These are phyloP conservation scores for Chytridium lagenaria DNA, from an alignment of 371 early-diverging fungal species.

Conservation along the genomic window DNA sequence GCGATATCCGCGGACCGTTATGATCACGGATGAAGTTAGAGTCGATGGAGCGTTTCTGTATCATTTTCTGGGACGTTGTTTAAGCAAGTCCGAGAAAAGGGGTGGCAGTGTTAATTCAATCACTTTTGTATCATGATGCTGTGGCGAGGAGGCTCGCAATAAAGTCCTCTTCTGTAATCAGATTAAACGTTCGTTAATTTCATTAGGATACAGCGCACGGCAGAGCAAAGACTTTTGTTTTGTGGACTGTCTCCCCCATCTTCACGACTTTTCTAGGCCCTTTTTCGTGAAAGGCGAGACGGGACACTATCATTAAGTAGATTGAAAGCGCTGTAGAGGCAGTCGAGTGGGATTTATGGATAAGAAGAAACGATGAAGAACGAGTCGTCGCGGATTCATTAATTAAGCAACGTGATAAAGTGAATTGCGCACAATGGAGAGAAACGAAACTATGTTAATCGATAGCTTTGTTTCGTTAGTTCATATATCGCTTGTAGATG, in stretches of 20 bases:
- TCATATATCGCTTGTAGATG: too few species aligned
- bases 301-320: not conserved
- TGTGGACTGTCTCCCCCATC: conserved; percentile 70
- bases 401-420: too few species aligned
- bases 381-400: too few species aligned
- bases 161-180: not conserved
- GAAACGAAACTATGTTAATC: too few species aligned
- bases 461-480: too few species aligned
- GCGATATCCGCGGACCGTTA: conserved; percentile 35
- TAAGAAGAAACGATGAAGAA: too few species aligned
- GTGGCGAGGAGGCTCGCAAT: conserved; percentile 72
- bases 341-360: too few species aligned
- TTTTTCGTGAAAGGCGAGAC: conserved; percentile 20
- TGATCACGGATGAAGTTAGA: conserved; percentile 69
- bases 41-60: conserved; percentile 74
- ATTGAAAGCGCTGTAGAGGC: not conserved
- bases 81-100: conserved; percentile 48
- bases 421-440: too few species aligned
- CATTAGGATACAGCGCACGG: conserved; percentile 19
- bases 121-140: conserved; percentile 68
- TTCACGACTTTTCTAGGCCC: conserved; percentile 48
- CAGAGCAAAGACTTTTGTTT: conserved; percentile 62
- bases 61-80: conserved; percentile 70
- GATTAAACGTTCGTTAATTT: not conserved
- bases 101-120: conserved; percentile 69